Base-by-base conservation (phyloP, 805 yeast species). In the Cyberlindnera suaveolens region DNA sequence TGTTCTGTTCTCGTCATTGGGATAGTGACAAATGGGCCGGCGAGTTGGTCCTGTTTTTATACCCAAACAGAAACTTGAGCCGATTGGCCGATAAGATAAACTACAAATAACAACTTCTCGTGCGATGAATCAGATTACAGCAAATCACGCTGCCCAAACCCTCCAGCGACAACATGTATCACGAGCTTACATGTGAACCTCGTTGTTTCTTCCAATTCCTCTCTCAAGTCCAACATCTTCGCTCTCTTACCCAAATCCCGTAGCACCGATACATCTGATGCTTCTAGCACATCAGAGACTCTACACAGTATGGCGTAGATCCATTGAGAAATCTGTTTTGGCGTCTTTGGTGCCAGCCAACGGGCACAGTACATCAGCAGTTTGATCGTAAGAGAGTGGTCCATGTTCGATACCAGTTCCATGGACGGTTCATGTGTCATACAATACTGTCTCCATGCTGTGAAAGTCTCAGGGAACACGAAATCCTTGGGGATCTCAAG, bases 381-480 rank as follows among this genome's bases (percentile, higher is more conserved):
- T 26, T 42, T 49, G 13, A 58, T 10, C 3, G 51, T 39, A 5
- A 54, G 46, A 10, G 47, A 51, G 19, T 51, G 47, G 31, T 54
- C 60, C 7, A 55, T 15, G 17, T 54, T 51, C 3, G 54, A 49
- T 2, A 55, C 31, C 1, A 55, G 16, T 5, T 40, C 41, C 2
- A 38, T 5, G 1, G 47, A 18, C 0, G 61, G 59, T 19, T 45
- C 43, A n/a, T 46, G 43, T 1, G 48, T 15, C 38, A 50, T 39
- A 6, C 51, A 36, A 20, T 45, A 57, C 5, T 41, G 39, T 34
- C 54, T 45, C 62, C 61, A 58, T 19, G 47, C 49, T 1, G 58
- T 55, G 46, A 56, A 56, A 16, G 42, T 52, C 33, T 46, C 49
- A 10, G 61, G 60, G 40, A 54, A 51, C 19, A 39, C 40, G 18